Conservation (phyloP, 2,329 filamentous ascomycete species). For the Neoarthrinium moseri region DNA sequence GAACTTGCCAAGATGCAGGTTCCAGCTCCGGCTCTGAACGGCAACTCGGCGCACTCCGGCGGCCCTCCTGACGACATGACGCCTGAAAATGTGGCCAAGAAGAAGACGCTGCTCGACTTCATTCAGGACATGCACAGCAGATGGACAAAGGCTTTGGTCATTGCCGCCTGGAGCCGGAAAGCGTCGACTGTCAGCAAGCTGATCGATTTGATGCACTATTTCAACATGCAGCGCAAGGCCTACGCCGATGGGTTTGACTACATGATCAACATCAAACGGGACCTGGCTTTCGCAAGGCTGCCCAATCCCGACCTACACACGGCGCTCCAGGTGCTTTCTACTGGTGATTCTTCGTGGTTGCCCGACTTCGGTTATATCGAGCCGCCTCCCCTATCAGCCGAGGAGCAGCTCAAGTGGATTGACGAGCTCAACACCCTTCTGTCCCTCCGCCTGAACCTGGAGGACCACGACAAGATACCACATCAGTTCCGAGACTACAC, state of each 20-base stretch:
- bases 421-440: slow-evolving; percentile 82
- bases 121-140: slow-evolving; percentile 76
- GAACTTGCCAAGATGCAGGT: slow-evolving; percentile 69
- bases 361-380: slow-evolving; percentile 81
- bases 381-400: slow-evolving; percentile 66
- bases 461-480: slow-evolving; percentile 77
- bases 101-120: slow-evolving; percentile 72
- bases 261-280: slow-evolving; percentile 70
- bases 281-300: slow-evolving; percentile 70
- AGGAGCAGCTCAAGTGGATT: slow-evolving; percentile 72
- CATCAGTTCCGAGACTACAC: slow-evolving; percentile 73
- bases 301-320: slow-evolving; percentile 90
- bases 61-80: slow-evolving; percentile 54
- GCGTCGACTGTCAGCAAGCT: slow-evolving; percentile 78
- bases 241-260: slow-evolving; percentile 62
- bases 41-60: slow-evolving; percentile 40
- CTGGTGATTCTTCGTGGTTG: slow-evolving; percentile 74
- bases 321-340: slow-evolving; percentile 80
- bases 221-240: slow-evolving; percentile 60
- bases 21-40: slow-evolving; percentile 51
- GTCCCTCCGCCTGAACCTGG: slow-evolving; percentile 77
- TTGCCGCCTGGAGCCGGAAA: slow-evolving; percentile 85
- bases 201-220: slow-evolving; percentile 80
- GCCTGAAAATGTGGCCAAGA: slow-evolving; percentile 71
- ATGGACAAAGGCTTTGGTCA: slow-evolving; percentile 90